phyloP scores from a whole-genome alignment of 108 stramenopile species.

The Fragilaria radians region DNA sequence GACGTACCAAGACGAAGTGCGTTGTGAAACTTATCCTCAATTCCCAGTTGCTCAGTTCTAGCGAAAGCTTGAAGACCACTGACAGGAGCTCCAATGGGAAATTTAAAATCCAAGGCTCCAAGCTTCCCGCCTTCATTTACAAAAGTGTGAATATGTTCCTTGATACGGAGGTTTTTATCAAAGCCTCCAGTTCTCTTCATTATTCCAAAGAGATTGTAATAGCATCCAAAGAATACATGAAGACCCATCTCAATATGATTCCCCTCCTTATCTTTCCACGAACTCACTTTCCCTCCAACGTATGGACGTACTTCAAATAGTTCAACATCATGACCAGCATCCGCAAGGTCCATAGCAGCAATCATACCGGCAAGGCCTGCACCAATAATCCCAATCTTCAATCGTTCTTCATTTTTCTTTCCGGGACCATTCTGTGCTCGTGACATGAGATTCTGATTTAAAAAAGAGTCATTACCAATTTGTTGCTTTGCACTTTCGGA shows the following conservation, averaged over 20 bases:
- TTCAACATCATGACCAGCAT: conserved; percentile 93
- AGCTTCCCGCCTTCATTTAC: conserved; percentile 88
- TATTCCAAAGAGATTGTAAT: conserved; percentile 98
- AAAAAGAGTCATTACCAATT: conserved; percentile 81
- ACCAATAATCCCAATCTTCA: conserved; percentile 91
- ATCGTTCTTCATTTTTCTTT: conserved; percentile 58
- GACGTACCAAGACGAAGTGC: conserved; percentile 86
- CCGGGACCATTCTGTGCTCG: conserved; percentile 87
- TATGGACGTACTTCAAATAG: conserved; percentile 90
- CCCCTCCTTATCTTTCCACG: conserved; percentile 94
- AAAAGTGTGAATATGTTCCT: conserved; percentile 93
- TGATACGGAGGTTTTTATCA: conserved; percentile 83
- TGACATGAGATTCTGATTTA: conserved; percentile 80
- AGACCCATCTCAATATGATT: conserved; percentile 98
- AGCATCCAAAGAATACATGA: conserved; percentile 97
- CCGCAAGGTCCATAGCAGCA: conserved; percentile 93
- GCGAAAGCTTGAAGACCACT: conserved; percentile 90
- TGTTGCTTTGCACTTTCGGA: conserved; percentile 78
- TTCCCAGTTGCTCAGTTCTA: conserved; percentile 78
- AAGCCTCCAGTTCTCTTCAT: conserved; percentile 92
- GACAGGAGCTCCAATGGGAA: conserved; percentile 94
- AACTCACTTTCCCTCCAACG: conserved; percentile 91
- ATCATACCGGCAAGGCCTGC: conserved; percentile 92
- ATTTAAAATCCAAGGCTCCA: conserved; percentile 86
- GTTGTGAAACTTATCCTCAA: conserved; percentile 89